phyloP scores from a whole-genome alignment of 352 stramenopile species.

The Phytophthora litchii region DNA sequence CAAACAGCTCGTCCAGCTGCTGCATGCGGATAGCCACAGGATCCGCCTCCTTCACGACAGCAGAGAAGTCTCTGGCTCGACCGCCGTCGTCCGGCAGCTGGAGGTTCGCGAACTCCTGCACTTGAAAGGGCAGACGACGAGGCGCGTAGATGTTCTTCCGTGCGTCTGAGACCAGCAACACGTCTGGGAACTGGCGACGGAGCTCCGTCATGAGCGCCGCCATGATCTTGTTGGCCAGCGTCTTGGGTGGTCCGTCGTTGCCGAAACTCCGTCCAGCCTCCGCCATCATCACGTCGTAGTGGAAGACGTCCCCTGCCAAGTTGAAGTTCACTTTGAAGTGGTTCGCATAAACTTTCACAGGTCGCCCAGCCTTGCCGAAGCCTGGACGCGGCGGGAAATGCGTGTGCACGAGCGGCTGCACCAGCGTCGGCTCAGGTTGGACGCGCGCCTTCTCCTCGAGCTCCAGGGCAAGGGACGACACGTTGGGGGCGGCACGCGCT shows the following conservation, averaged over 20 bases:
- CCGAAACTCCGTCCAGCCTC: conserved; percentile 41
- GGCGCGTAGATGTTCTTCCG: conserved; percentile 68
- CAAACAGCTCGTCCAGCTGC: conserved; percentile 62
- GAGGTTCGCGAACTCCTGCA: conserved; percentile 45
- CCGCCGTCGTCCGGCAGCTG: conserved; percentile 52
- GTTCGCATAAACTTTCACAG: conserved; percentile 60
- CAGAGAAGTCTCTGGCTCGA: conserved; percentile 47
- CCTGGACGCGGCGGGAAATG: conserved; percentile 59
- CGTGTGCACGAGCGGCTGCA: conserved; percentile 43
- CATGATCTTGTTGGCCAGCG: conserved; percentile 68
- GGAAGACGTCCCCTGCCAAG: conserved; percentile 56
- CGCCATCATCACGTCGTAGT: conserved; percentile 76
- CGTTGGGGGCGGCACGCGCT: conserved; percentile 5
- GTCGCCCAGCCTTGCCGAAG: conserved; percentile 54
- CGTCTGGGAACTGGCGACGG: conserved; percentile 41
- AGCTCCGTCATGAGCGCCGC: conserved; percentile 44
- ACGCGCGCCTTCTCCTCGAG: conserved; percentile 51
- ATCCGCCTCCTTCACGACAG: conserved; percentile 56
- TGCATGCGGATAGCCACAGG: conserved; percentile 69
- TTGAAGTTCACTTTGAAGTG: conserved; percentile 69
- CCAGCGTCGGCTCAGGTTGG: conserved; percentile 24
- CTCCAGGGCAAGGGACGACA: conserved; percentile 18
- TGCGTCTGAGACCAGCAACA: conserved; percentile 53
- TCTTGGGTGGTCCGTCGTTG: conserved; percentile 61
- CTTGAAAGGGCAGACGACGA: conserved; percentile 47